Base-by-base conservation (phyloP, 108 stramenopile genomes). In the Epithemia pelagica region DNA sequence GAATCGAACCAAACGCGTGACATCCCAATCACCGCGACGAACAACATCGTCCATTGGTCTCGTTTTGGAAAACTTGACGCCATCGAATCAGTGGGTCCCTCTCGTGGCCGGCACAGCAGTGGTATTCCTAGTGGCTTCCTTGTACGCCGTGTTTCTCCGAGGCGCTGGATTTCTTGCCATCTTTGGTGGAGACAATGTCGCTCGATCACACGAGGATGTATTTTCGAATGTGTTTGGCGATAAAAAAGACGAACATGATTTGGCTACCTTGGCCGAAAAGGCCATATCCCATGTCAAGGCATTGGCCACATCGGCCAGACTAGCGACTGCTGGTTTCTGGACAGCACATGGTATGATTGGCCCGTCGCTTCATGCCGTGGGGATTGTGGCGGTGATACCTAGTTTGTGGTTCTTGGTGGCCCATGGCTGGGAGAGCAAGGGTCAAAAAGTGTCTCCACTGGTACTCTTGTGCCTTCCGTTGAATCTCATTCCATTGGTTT, bases 111-210 rank as follows among this genome's bases (percentile, higher is more conserved):
- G 69, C 24, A 80, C 78, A 1, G 54, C 77, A 62, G 28, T 62
- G 46, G 84, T 83, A 0, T 85, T 90, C 58, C 25, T 85, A 3
- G 22, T 65, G 24, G 82, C 80, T 30, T 62, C 74, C 53, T 23
- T 76, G 7, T 85, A 87, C 60, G 68, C 82, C 10, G 82, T 90
- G 55, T 78, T 87, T 25, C 69, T 90, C 46, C 82, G 89, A 26
- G 89, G 89, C 15, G 82, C 67, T 61, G 73, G 26, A 53, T 71
- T 28, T 74, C 70, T 26, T 53, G 68, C 75, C 20, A 58, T 83
- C 0, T 76, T 79, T 30, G 79, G 72, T 22, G 58, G 64, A 5
- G 15, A 46, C 37, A 30, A 53, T 22, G 79, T 81, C 30, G 69
- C 69, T 27, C 72, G 59, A n/a, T 67, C 63, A 30, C 73, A 81